These are phyloP conservation scores for Pyrenochaeta sp. DNA, from an alignment of 2,329 filamentous ascomycete species.

Conservation along the genomic window DNA sequence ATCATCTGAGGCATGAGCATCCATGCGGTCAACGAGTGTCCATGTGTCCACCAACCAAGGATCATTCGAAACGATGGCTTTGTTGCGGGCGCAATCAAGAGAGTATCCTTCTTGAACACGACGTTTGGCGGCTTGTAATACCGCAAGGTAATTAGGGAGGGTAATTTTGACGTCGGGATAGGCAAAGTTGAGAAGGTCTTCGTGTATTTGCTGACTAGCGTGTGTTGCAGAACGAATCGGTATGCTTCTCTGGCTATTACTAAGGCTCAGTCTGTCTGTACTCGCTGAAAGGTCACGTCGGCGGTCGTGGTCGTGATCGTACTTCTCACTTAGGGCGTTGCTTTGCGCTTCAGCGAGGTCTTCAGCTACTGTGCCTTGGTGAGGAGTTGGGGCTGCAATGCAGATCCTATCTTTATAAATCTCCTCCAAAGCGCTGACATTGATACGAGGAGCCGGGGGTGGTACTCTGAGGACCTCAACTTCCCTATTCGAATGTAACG, in stretches of 20 bases:
- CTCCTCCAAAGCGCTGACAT: slow-evolving; percentile 55
- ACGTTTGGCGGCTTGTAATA: slow-evolving; percentile 54
- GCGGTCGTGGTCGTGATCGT: slow-evolving; percentile 30
- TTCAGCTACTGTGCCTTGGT: slow-evolving; percentile 43
- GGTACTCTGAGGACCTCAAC: slow-evolving; percentile 61
- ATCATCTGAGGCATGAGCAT: slow-evolving; percentile 69
- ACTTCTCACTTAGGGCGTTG: slow-evolving; percentile 37
- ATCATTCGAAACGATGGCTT: slow-evolving; percentile 73
- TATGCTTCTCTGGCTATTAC: slow-evolving; percentile 41
- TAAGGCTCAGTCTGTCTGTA: slow-evolving; percentile 43
- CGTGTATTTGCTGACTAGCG: slow-evolving; percentile 47
- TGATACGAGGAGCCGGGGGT: slow-evolving; percentile 51
- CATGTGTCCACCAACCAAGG: slow-evolving; percentile 81
- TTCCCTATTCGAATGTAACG: slow-evolving; percentile 61
- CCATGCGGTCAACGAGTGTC: slow-evolving; percentile 75
- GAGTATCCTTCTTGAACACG: slow-evolving; percentile 66
- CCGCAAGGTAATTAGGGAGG: slow-evolving; percentile 45
- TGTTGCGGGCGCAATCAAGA: slow-evolving; percentile 70
- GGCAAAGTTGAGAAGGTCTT: slow-evolving; percentile 46
- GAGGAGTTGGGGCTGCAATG: slow-evolving; percentile 40
- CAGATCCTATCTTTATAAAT: slow-evolving; percentile 47
- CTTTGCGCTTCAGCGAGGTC: slow-evolving; percentile 46
- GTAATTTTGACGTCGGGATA: slow-evolving; percentile 46
- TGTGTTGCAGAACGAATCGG: slow-evolving; percentile 33
- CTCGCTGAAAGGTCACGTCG: slow-evolving; percentile 35